These are phyloP conservation scores for Blastocystis sp. DNA, from an alignment of 352 stramenopile genomes.

Conservation along the genomic window DNA sequence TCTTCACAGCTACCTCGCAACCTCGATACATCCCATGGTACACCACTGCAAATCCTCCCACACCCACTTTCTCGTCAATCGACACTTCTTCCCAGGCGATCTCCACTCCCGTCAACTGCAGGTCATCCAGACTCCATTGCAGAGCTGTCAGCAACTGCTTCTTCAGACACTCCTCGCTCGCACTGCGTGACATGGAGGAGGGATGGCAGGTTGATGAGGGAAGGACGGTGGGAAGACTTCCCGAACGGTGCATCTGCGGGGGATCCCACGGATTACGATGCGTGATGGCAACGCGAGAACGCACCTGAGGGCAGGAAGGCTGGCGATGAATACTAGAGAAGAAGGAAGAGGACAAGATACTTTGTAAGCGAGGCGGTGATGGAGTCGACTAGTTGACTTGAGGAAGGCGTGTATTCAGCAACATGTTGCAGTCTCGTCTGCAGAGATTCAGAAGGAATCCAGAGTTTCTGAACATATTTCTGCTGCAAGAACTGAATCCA, in stretches of 20 bases:
- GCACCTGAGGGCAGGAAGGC: neutral
- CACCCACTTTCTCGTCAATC: slow-evolving; percentile 27
- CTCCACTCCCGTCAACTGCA: slow-evolving; percentile 54
- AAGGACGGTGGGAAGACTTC: neutral
- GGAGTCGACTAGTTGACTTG: too few species aligned
- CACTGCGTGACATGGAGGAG: neutral
- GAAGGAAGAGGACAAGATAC: neutral
- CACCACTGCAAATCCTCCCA: slow-evolving; percentile 49
- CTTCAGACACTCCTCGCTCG: slow-evolving; percentile 42
- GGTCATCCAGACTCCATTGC: slow-evolving; percentile 18
- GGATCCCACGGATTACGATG: neutral
- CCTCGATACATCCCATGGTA: slow-evolving; percentile 60
- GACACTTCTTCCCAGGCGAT: slow-evolving; percentile 46
- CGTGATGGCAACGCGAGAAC: neutral
- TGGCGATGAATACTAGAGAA: neutral
- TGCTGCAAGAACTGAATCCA: slow-evolving; percentile 27
- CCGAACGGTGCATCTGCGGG: neutral
- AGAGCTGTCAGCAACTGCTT: slow-evolving; percentile 24
- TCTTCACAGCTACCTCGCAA: slow-evolving; percentile 60
- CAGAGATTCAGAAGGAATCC: neutral
- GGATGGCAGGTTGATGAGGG: neutral
- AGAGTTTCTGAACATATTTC: slow-evolving; percentile 39
- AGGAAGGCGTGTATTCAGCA: too few species aligned
- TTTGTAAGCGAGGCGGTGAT: neutral
- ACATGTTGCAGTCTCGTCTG: neutral